These are phyloP conservation scores for Yamadazyma kitorensis DNA, from an alignment of 805 yeast genomes.

Conservation along the genomic window DNA sequence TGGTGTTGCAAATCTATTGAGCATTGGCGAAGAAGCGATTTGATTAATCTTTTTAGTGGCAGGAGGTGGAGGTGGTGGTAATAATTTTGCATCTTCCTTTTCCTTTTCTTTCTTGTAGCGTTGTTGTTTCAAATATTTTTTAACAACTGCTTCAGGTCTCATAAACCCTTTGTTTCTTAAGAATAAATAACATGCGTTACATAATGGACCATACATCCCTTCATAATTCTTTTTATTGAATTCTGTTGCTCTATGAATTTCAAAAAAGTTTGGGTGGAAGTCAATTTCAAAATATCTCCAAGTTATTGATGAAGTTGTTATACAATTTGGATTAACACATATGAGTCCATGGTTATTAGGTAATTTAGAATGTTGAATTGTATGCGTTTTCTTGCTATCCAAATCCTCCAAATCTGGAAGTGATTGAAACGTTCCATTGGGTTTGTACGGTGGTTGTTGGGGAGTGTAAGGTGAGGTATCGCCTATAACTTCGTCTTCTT, in stretches of 20 bases:
- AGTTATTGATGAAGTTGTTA: constrained; percentile 34
- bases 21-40: constrained; percentile 27
- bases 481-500: constrained; percentile 20
- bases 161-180: constrained; percentile 41
- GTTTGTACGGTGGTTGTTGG: constrained; percentile 38
- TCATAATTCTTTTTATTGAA: constrained; percentile 41
- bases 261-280: constrained; percentile 35
- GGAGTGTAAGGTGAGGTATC: constrained; percentile 41
- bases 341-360: constrained; percentile 38
- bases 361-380: constrained; percentile 36
- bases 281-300: constrained; percentile 46
- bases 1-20: constrained; percentile 37
- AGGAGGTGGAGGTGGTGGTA: constrained; percentile 5
- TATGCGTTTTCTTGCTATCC: constrained; percentile 42
- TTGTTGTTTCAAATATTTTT: constrained; percentile 44
- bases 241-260: constrained; percentile 33
- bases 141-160: constrained; percentile 46
- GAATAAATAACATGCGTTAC: constrained; percentile 45
- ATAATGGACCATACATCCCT: constrained; percentile 47
- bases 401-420: constrained; percentile 44
- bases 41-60: constrained; percentile 15
- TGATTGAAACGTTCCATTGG: constrained; percentile 27
- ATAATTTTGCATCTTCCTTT: constrained; percentile 10
- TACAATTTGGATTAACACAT: constrained; percentile 41
- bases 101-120: constrained; percentile 38